phyloP scores from a whole-genome alignment of 257 asterid genomes.

The Cynanchum wilfordii region DNA sequence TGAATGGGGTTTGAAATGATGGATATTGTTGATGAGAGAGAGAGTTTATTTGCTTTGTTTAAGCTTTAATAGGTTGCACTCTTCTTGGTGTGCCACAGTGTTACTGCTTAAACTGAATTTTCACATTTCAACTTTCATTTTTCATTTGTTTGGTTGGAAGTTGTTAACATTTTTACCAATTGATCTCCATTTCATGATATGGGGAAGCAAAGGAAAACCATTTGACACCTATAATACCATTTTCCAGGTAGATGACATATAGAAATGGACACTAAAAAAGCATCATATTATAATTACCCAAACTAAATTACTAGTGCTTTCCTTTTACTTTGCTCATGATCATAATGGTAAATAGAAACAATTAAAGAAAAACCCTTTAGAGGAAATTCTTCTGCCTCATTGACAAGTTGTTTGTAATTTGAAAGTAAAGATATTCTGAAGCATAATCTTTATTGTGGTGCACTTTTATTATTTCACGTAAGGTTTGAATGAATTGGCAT shows the following conservation, averaged over 20 bases:
- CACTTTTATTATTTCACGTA: neutral
- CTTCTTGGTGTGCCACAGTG: conserved; percentile 23
- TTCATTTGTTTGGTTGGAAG: conserved; percentile 5
- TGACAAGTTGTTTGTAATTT: neutral
- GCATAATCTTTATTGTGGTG: neutral
- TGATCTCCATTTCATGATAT: neutral
- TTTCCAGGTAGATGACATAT: neutral
- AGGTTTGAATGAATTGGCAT: neutral
- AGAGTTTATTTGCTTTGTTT: conserved; percentile 26
- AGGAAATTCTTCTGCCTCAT: neutral
- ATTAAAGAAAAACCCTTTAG: neutral
- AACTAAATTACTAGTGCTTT: neutral
- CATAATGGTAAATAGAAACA: neutral
- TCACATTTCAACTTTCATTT: conserved; percentile 16
- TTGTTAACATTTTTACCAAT: neutral
- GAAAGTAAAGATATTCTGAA: neutral
- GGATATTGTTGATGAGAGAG: conserved; percentile 25
- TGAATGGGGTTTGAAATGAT: conserved; percentile 31
- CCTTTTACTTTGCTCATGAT: neutral
- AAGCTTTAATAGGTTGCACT: conserved; percentile 19
- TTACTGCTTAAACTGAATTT: conserved; percentile 18
- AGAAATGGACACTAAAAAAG: neutral
- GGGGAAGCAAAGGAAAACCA: neutral
- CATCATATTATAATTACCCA: neutral
- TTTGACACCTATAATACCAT: neutral